Conservation (phyloP, 2,329 filamentous ascomycete genomes). For the Trichoderma sp. region DNA sequence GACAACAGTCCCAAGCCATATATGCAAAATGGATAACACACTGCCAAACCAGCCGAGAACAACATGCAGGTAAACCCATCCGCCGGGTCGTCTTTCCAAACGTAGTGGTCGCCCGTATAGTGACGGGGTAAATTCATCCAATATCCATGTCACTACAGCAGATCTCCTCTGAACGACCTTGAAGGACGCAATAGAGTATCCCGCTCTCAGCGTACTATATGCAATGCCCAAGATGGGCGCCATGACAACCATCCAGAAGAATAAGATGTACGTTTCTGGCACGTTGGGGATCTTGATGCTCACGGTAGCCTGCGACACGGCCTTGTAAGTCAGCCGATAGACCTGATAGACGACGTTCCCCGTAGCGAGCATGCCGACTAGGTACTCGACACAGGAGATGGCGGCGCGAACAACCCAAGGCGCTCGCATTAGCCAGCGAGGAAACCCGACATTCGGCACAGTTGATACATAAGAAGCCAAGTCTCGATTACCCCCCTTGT, state of each 20-base stretch:
- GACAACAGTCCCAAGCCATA: not conserved
- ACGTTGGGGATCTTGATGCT: not conserved
- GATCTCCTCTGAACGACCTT: not conserved
- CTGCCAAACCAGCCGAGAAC: not conserved
- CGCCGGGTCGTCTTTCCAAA: not conserved
- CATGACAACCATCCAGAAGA: not conserved
- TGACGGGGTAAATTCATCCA: not conserved
- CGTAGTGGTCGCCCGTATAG: not conserved
- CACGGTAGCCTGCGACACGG: not conserved
- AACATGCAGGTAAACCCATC: not conserved
- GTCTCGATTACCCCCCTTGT: no score
- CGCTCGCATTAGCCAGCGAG: no score
- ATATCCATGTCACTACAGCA: not conserved
- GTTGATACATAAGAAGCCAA: no score
- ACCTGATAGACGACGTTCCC: not conserved
- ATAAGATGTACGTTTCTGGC: not conserved
- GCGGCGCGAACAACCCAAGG: no score
- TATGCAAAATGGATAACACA: not conserved
- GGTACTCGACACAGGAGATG: no score
- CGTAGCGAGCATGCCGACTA: not conserved
- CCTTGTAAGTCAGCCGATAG: not conserved
- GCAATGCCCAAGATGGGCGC: not conserved
- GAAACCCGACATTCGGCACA: no score
- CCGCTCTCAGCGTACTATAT: not conserved
- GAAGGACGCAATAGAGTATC: not conserved